phyloP scores from a whole-genome alignment of 2,329 filamentous ascomycete genomes.

The Fusarium sp. region DNA sequence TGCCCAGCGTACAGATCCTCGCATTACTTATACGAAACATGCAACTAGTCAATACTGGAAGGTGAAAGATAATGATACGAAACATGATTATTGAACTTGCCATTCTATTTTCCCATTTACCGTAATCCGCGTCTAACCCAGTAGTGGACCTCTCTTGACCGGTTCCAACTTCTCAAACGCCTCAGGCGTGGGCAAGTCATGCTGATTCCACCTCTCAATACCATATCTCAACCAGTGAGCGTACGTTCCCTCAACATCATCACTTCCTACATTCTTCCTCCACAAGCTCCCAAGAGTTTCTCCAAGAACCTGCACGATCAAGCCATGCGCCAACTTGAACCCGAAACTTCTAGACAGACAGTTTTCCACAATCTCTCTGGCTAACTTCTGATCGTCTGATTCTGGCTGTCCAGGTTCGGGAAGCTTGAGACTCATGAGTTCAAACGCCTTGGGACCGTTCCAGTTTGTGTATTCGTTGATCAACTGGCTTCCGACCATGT shows the following conservation, averaged over 20 bases:
- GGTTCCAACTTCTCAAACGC: neutral
- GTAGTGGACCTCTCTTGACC: neutral
- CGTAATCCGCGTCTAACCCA: neutral
- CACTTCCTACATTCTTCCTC: neutral
- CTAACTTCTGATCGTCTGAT: neutral
- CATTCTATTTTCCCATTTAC: neutral
- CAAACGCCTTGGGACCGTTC: neutral
- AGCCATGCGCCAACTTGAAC: neutral
- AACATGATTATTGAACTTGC: neutral
- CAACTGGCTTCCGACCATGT: neutral
- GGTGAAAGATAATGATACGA: neutral
- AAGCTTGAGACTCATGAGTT: neutral
- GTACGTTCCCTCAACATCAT: neutral
- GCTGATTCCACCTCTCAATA: neutral
- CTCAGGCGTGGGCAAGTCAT: neutral
- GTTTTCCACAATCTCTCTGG: neutral
- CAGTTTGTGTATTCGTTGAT: neutral
- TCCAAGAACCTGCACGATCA: neutral
- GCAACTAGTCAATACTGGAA: neutral
- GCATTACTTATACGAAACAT: neutral
- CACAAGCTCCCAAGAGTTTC: neutral
- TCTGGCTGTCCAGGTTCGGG: neutral
- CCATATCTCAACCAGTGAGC: neutral
- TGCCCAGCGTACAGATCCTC: neutral
- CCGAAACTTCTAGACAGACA: neutral